Conservation (phyloP, 2,329 filamentous ascomycete genomes). For the Arthrobotrys sphaeroides region DNA sequence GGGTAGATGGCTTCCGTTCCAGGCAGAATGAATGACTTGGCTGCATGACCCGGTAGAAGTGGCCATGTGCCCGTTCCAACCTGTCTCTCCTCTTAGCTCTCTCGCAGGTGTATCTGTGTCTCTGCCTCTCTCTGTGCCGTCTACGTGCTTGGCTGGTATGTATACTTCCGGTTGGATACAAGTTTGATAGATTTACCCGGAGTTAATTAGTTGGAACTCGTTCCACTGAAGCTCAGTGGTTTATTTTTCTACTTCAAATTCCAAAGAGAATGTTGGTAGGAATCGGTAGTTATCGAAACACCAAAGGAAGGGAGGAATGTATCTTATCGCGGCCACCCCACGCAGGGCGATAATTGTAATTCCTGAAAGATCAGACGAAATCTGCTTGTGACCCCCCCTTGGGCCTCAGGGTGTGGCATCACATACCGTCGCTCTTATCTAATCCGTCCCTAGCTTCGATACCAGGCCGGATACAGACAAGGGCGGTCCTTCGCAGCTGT, state of each 20-base stretch:
- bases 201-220: too few relatives aligned
- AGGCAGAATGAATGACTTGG: conserved; percentile 44
- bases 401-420: conserved; percentile 4
- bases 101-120: not conserved
- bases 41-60: conserved; percentile 48
- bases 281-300: not conserved
- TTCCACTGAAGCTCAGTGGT: too few relatives aligned
- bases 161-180: not conserved
- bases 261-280: too few relatives aligned
- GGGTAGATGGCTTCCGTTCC: too few relatives aligned
- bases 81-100: not conserved
- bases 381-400: conserved; percentile 44
- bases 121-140: not conserved
- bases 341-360: conserved; percentile 38
- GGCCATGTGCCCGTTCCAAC: conserved; percentile 33
- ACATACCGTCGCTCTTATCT: conserved; percentile 28
- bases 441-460: conserved; percentile 21
- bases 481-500: not conserved
- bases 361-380: conserved; percentile 54
- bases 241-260: too few relatives aligned
- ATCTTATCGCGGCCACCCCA: conserved; percentile 35
- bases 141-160: too few relatives aligned
- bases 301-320: not conserved
- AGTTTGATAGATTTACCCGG: not conserved
- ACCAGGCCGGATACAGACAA: not conserved